Percentiles rank a stretch among this genome's conserved stretches.
Evolutionary conservation across 441 rosid species (phyloP).

Genomic region (Hura crepitans): DNA sequence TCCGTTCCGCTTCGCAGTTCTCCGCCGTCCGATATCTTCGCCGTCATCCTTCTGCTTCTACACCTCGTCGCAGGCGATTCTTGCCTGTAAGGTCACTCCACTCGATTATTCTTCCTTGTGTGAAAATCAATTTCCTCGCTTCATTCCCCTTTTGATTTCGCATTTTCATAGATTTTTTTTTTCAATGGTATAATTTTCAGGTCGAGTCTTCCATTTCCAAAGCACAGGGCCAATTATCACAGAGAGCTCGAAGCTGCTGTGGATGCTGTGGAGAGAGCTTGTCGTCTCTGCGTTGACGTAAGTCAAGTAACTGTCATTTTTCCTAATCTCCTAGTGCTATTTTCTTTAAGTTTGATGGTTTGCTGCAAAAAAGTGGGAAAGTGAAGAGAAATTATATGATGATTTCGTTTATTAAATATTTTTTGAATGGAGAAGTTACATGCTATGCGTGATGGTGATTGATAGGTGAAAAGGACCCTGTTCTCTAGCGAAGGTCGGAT

Average conservation of each 20-base stretch:
- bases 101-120: constrained; percentile 16
- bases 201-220: constrained; percentile 59
- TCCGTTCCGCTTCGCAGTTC: constrained; percentile 35
- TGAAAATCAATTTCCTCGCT: neutral
- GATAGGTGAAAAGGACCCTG: constrained; percentile 55
- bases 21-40: constrained; percentile 37
- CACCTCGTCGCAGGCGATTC: constrained; percentile 32
- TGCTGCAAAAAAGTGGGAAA: constrained; percentile 4
- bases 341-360: constrained; percentile 3
- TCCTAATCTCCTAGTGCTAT: neutral
- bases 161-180: neutral
- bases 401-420: neutral
- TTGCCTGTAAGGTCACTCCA: constrained; percentile 48
- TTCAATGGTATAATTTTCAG: constrained; percentile 27
- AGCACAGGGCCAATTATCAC: constrained; percentile 54
- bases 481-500: constrained; percentile 46
- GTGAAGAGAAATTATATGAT: neutral
- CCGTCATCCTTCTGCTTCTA: constrained; percentile 19
- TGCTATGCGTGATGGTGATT: neutral
- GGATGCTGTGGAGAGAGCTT: constrained; percentile 72
- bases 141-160: neutral
- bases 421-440: neutral
- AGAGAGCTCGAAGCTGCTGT: constrained; percentile 72
- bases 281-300: constrained; percentile 75
- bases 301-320: constrained; percentile 1